A percentile compares a stretch with the other conserved stretches of the same genome.
Conservation (phyloP, 1,284 basidiomycete species). For the Ustilago tritici region DNA sequence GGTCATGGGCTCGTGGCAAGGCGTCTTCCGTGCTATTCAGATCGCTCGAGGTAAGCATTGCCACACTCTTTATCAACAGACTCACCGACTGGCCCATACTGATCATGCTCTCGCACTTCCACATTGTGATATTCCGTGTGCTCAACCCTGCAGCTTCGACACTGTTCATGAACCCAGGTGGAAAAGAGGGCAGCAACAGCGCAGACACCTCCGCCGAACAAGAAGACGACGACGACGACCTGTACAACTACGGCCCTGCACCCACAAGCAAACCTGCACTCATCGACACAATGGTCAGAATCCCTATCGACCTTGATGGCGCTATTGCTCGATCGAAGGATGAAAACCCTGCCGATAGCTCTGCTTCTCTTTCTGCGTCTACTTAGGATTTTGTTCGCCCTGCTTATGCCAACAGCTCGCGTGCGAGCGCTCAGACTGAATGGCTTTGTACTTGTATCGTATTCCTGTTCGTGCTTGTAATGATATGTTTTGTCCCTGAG, state of each 20-base stretch:
- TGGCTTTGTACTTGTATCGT: conserved; percentile 29
- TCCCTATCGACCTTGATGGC: conserved; percentile 53
- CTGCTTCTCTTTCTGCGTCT: conserved; percentile 15
- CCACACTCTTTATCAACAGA: background rate
- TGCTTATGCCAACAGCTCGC: too few species aligned
- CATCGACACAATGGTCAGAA: conserved; percentile 54
- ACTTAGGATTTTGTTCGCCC: background rate
- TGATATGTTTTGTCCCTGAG: background rate
- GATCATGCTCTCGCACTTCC: background rate
- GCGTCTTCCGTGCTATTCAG: conserved; percentile 67
- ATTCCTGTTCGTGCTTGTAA: conserved; percentile 15
- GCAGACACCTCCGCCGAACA: conserved; percentile 32
- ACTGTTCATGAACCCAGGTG: conserved; percentile 25
- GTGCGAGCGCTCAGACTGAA: too few species aligned
- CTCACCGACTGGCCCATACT: background rate
- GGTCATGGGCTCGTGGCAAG: conserved; percentile 65
- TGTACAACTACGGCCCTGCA: conserved; percentile 38
- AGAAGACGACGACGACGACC: conserved; percentile 40
- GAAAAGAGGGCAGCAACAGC: conserved; percentile 1
- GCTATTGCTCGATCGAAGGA: conserved; percentile 31
- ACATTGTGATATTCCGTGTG: background rate
- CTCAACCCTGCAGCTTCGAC: conserved; percentile 26
- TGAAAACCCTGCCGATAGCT: conserved; percentile 18
- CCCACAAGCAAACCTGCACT: conserved; percentile 38
- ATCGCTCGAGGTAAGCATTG: conserved; percentile 57